These are phyloP conservation scores for Zymoseptoria brevis DNA, from an alignment of 2,329 filamentous ascomycete species.

Conservation along the genomic window DNA sequence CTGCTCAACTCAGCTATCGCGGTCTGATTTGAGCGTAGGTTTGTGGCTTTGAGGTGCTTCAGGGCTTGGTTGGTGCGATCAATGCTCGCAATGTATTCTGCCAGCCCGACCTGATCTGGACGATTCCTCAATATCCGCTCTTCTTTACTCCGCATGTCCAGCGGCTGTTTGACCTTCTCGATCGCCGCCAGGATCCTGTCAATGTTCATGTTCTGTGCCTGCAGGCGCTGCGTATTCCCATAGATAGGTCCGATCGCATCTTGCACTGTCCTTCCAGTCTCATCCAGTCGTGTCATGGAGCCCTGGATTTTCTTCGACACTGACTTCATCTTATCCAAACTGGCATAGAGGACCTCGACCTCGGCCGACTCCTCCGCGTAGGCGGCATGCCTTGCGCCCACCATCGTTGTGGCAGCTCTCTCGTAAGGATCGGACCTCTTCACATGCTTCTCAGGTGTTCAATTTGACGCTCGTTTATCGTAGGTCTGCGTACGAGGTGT, in stretches of 20 bases:
- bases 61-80: constrained; percentile 84
- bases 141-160: constrained; percentile 84
- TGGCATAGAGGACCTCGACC: constrained; percentile 58
- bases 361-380: constrained; percentile 61
- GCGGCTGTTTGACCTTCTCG: constrained; percentile 78
- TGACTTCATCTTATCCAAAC: constrained; percentile 83
- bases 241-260: constrained; percentile 90
- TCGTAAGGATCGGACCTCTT: neutral
- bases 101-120: constrained; percentile 73
- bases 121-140: constrained; percentile 74
- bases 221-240: constrained; percentile 81
- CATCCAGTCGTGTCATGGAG: constrained; percentile 73
- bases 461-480: neutral
- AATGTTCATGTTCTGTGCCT: constrained; percentile 82
- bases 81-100: constrained; percentile 79
- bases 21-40: constrained; percentile 83
- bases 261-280: constrained; percentile 80
- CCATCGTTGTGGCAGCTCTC: constrained; percentile 34
- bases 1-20: constrained; percentile 72
- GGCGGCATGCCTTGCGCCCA: constrained; percentile 48
- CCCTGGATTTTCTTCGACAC: constrained; percentile 94
- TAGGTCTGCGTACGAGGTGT: neutral
- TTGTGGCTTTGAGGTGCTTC: constrained; percentile 76
- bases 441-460: neutral
- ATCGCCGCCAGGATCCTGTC: constrained; percentile 81